Evolutionary conservation across 2,329 filamentous ascomycete genomes (phyloP).

Genomic region (Pseudogymnoascus sp.): DNA sequence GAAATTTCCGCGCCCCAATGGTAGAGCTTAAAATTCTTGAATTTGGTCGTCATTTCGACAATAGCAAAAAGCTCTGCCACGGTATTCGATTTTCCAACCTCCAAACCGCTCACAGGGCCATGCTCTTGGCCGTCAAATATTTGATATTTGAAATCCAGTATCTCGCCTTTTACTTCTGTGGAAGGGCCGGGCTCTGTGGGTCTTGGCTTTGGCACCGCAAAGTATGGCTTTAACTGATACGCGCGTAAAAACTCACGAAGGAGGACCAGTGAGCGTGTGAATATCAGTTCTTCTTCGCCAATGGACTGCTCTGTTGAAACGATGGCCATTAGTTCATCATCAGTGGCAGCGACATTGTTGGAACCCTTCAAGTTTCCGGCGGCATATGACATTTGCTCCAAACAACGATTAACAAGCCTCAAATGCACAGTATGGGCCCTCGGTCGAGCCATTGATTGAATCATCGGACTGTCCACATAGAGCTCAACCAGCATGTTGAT

Average conservation of each 20-base stretch:
- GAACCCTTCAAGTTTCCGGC: slow-evolving; percentile 49
- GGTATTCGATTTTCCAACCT: slow-evolving; percentile 65
- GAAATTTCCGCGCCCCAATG: slow-evolving; percentile 60
- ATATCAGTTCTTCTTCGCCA: slow-evolving; percentile 51
- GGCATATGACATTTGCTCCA: slow-evolving; percentile 60
- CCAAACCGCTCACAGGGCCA: slow-evolving; percentile 53
- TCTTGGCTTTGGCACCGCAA: slow-evolving; percentile 51
- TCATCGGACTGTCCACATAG: slow-evolving; percentile 56
- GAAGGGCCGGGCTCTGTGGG: slow-evolving; percentile 22
- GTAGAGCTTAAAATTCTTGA: slow-evolving; percentile 68
- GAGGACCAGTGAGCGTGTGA: slow-evolving; percentile 62
- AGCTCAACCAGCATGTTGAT: slow-evolving; percentile 66
- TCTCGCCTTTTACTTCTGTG: slow-evolving; percentile 46
- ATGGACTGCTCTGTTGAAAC: slow-evolving; percentile 42
- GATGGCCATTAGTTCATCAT: slow-evolving; percentile 48
- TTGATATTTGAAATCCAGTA: slow-evolving; percentile 65
- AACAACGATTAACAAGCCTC: slow-evolving; percentile 64
- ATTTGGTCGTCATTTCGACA: slow-evolving; percentile 63
- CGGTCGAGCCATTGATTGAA: slow-evolving; percentile 42
- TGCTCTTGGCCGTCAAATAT: slow-evolving; percentile 57
- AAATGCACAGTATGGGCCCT: slow-evolving; percentile 56
- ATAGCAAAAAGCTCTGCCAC: slow-evolving; percentile 60
- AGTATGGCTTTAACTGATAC: slow-evolving; percentile 54
- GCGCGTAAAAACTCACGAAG: slow-evolving; percentile 60
- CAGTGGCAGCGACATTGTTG: slow-evolving; percentile 35